These are phyloP conservation scores for Meyerozyma smithsonii DNA, from an alignment of 1,139 yeast species.

Conservation along the genomic window DNA sequence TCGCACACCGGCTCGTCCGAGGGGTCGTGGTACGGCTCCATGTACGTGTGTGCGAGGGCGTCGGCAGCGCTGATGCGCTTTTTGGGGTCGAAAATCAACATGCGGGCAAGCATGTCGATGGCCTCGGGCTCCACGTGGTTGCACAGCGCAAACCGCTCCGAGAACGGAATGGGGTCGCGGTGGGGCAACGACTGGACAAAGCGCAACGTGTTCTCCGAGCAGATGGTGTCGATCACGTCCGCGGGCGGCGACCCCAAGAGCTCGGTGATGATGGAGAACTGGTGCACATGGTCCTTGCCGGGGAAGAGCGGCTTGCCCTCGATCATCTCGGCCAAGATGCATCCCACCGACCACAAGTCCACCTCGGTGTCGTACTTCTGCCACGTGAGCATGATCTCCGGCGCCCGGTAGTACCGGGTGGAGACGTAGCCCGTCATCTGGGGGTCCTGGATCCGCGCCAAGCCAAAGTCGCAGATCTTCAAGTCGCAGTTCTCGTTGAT, in stretches of 20 bases:
- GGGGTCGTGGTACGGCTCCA: constrained; percentile 98
- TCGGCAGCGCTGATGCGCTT: constrained; percentile 90
- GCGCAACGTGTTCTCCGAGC: constrained; percentile 89
- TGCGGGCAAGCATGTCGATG: constrained; percentile 77
- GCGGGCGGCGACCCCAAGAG: constrained; percentile 93
- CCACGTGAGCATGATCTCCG: constrained; percentile 99
- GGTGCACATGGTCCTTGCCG: constrained; percentile 98
- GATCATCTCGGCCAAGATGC: constrained; percentile 97
- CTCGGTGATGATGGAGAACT: constrained; percentile 94
- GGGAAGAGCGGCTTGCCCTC: constrained; percentile 99
- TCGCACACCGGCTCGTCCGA: constrained; percentile 95
- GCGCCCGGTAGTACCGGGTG: constrained; percentile 95
- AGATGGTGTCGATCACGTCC: constrained; percentile 92
- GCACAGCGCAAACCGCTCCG: constrained; percentile 63
- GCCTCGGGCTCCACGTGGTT: constrained; percentile 89
- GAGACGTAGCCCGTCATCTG: constrained; percentile 99
- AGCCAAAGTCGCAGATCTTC: constrained; percentile 94
- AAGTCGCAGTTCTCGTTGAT: constrained; percentile 95
- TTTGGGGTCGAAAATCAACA: constrained; percentile 93
- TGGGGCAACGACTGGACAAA: constrained; percentile 93
- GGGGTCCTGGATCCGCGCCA: constrained; percentile 96
- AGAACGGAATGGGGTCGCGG: constrained; percentile 84
- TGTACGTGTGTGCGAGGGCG: constrained; percentile 84
- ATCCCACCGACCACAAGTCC: constrained; percentile 99
- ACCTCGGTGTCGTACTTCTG: constrained; percentile 98